These are phyloP conservation scores for Cladophialophora yegresii DNA, from an alignment of 2,329 filamentous ascomycete genomes.

Conservation along the genomic window DNA sequence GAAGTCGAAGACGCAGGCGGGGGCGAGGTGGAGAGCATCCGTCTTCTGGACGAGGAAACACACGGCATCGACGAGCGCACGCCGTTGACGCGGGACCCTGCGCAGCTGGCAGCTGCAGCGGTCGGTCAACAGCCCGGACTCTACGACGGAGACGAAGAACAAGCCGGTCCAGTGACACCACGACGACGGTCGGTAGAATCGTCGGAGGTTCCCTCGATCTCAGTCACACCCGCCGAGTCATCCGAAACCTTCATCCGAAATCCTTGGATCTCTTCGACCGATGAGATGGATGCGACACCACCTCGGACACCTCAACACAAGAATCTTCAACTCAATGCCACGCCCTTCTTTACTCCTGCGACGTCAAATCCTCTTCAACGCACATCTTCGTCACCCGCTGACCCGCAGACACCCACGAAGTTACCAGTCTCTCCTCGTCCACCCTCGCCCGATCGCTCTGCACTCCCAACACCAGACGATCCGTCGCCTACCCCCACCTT, in stretches of 20 bases:
- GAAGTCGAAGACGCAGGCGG: conserved; percentile 66
- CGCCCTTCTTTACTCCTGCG: conserved; percentile 32
- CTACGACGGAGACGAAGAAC: conserved; percentile 9
- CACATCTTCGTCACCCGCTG: conserved; percentile 28
- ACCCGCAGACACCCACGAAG: conserved; percentile 30
- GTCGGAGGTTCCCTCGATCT: conserved; percentile 33
- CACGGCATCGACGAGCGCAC: conserved; percentile 37
- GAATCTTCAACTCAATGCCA: conserved; percentile 18
- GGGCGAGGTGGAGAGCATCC: conserved; percentile 55
- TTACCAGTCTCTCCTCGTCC: conserved; percentile 23
- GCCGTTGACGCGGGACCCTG: conserved; percentile 23
- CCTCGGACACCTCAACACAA: conserved; percentile 26
- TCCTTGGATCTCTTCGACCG: conserved; percentile 28
- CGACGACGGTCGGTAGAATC: conserved; percentile 23
- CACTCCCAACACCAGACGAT: conserved; percentile 23
- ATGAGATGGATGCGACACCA: conserved; percentile 23
- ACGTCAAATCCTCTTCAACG: conserved; percentile 28
- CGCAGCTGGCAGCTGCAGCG: neutral
- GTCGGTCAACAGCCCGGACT: conserved; percentile 2
- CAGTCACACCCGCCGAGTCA: conserved; percentile 32
- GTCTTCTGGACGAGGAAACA: conserved; percentile 44
- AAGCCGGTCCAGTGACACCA: conserved; percentile 17
- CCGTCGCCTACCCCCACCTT: conserved; percentile 36
- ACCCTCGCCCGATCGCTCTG: conserved; percentile 29
- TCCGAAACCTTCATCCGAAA: conserved; percentile 20